phyloP scores from a whole-genome alignment of 768 basidiomycete species.

The Steccherinum ochraceum region DNA sequence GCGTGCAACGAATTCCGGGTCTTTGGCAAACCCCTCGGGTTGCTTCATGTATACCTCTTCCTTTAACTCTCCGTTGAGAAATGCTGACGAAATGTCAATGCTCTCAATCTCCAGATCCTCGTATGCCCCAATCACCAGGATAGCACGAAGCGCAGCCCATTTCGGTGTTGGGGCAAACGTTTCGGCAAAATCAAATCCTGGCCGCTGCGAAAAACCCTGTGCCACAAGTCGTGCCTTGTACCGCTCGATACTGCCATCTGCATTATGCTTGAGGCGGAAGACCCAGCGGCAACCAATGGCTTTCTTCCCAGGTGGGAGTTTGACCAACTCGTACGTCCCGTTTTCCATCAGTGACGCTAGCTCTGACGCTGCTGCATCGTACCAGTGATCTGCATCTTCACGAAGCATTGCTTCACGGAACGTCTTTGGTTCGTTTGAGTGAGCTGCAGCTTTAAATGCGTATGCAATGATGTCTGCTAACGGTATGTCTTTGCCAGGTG shows the following conservation, averaged over 20 bases:
- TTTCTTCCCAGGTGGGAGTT: constrained; percentile 14
- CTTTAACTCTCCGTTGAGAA: constrained; percentile 19
- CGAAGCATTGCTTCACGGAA: constrained; percentile 4
- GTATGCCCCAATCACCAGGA: constrained; percentile 21
- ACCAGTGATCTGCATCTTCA: constrained; percentile 12
- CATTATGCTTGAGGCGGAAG: constrained; percentile 25
- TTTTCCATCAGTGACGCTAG: constrained; percentile 6
- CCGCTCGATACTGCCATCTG: constrained; percentile 18
- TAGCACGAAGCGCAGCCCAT: constrained; percentile 16
- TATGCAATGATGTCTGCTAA: too few species aligned
- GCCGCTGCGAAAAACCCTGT: constrained; percentile 27
- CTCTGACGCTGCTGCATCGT: constrained; percentile 10
- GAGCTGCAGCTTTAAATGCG: too few species aligned
- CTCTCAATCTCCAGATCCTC: constrained; percentile 26
- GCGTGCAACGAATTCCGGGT: constrained; percentile 9
- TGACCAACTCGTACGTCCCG: constrained; percentile 10
- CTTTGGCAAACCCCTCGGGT: constrained; percentile 10
- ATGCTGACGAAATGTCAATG: constrained; percentile 19
- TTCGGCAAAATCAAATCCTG: constrained; percentile 27
- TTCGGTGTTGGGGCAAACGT: constrained; percentile 19
- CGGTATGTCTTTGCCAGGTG: too few species aligned
- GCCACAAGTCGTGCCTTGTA: constrained; percentile 28
- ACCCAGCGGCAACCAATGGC: constrained; percentile 27
- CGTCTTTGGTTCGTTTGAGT: neutral
- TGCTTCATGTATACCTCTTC: constrained; percentile 26